These are phyloP conservation scores for Penicillium steckii DNA, from an alignment of 495 filamentous ascomycete genomes.

Conservation along the genomic window DNA sequence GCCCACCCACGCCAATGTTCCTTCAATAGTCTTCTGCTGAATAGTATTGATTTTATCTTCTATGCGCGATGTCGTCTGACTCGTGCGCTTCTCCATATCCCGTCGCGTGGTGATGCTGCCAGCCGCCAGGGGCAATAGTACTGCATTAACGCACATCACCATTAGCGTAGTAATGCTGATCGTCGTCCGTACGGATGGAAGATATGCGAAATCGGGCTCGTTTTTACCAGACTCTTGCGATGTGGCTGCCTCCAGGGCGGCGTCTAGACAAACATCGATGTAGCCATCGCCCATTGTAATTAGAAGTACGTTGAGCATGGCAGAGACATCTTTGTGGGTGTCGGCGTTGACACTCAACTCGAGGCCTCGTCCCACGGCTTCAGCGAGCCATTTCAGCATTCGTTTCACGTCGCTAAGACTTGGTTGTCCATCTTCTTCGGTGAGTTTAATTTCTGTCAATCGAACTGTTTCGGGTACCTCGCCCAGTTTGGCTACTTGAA, in stretches of 20 bases:
- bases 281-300: slow-evolving; percentile 92
- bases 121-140: slow-evolving; percentile 85
- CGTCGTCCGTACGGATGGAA: slow-evolving; percentile 72
- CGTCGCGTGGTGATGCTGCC: slow-evolving; percentile 85
- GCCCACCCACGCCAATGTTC: slow-evolving; percentile 72
- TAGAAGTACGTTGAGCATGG: slow-evolving; percentile 79
- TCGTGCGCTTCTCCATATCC: slow-evolving; percentile 85
- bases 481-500: slow-evolving; percentile 73
- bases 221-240: slow-evolving; percentile 73
- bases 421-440: slow-evolving; percentile 81
- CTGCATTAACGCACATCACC: slow-evolving; percentile 82
- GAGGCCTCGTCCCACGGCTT: slow-evolving; percentile 88
- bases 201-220: slow-evolving; percentile 86
- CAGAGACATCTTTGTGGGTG: slow-evolving; percentile 91
- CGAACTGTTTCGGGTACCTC: slow-evolving; percentile 51
- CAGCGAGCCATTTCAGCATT: slow-evolving; percentile 97
- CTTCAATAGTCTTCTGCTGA: slow-evolving; percentile 83
- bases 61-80: slow-evolving; percentile 66
- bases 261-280: slow-evolving; percentile 89
- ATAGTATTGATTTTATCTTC: slow-evolving; percentile 88
- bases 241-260: slow-evolving; percentile 70
- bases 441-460: slow-evolving; percentile 75
- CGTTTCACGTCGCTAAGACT: slow-evolving; percentile 85
- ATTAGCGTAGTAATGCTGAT: slow-evolving; percentile 91
- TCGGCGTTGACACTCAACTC: slow-evolving; percentile 84